Conservation (phyloP, 352 stramenopile genomes). For the Pythium graminicola region DNA sequence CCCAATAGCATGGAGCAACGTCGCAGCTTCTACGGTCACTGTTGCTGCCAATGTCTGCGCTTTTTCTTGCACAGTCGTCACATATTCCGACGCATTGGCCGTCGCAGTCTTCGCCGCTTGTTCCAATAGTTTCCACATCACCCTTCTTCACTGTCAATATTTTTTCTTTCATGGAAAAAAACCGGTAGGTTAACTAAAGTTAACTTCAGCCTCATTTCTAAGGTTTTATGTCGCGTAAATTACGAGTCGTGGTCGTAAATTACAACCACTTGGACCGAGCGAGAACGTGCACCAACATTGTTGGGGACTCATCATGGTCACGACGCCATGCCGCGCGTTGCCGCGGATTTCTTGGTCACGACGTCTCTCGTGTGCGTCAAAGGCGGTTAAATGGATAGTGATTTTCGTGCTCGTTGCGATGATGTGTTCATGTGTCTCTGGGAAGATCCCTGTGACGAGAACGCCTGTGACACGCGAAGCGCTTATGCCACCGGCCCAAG, state of each 20-base stretch:
- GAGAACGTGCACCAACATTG: too few species aligned
- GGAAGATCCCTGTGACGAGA: slow-evolving; percentile 12
- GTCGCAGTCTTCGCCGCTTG: slow-evolving; percentile 66
- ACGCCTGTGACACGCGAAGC: neutral
- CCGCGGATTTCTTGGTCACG: slow-evolving; percentile 1
- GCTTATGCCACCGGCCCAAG: slow-evolving; percentile 11
- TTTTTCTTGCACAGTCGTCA: slow-evolving; percentile 65
- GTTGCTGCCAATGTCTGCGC: slow-evolving; percentile 61
- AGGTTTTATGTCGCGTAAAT: neutral
- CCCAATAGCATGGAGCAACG: slow-evolving; percentile 61
- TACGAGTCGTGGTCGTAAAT: too few species aligned
- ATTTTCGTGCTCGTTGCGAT: slow-evolving; percentile 1
- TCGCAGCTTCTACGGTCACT: slow-evolving; percentile 69
- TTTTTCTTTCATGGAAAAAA: too few species aligned
- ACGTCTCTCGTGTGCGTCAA: neutral
- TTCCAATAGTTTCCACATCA: slow-evolving; percentile 76
- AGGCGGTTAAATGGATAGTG: neutral
- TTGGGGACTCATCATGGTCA: too few species aligned
- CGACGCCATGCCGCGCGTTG: neutral
- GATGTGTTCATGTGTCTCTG: slow-evolving; percentile 7
- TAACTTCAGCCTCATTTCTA: neutral
- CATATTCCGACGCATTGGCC: slow-evolving; percentile 63
- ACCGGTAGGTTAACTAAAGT: neutral
- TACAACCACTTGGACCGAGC: too few species aligned
- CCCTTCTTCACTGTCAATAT: neutral